Base-by-base conservation (phyloP, 495 filamentous ascomycete genomes). In the Schizothecium vesticola region DNA sequence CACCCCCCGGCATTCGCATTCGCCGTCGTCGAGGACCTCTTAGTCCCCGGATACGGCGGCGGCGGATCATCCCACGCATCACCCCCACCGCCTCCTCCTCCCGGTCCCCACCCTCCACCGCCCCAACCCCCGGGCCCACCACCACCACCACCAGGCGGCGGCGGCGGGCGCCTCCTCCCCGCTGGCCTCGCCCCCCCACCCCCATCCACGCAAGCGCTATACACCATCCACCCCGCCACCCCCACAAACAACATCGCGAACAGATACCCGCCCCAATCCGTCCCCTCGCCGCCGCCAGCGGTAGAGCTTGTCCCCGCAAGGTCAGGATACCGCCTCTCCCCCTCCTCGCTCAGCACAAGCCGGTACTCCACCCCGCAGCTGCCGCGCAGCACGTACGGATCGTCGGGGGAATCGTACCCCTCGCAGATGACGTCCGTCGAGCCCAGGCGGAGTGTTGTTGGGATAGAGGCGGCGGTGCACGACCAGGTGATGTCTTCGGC, bases 281-380 rank as follows among this genome's bases (percentile, higher is more conserved):
- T 57, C 28, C 21, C 61, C 3, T n/a, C n/a, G n/a, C n/a, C n/a
- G n/a, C n/a, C n/a, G n/a, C n/a, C n/a, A n/a, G n/a, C n/a, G n/a
- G n/a, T n/a, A n/a, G n/a, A n/a, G n/a, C n/a, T n/a, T n/a, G n/a
- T n/a, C n/a, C n/a, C 72, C 70, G 29, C 75, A 51, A 66, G 67
- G 6, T 80, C 75, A 0, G 90, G 89, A 71, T 89, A 93, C 73
- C 82, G 87, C 72, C 86, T 74, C 80, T 94, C 88, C 3, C 95
- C 94, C n/a, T 83, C 76, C 21, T 92, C 91, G 4, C 94, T 99
- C 36, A 99, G 79, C 1, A 90, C 72, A 9, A 99, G 75, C 4
- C 91, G 83, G 76, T 98, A 99, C 77, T 99, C 94, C 12, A 97
- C 94, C 2, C 92, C 95, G 79, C 95, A 99, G 73, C 87, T 92